Percentiles rank a stretch among this genome's conserved stretches.
These are phyloP conservation scores for Boechera stricta DNA, from an alignment of 345 rosid genomes.

Conservation along the genomic window DNA sequence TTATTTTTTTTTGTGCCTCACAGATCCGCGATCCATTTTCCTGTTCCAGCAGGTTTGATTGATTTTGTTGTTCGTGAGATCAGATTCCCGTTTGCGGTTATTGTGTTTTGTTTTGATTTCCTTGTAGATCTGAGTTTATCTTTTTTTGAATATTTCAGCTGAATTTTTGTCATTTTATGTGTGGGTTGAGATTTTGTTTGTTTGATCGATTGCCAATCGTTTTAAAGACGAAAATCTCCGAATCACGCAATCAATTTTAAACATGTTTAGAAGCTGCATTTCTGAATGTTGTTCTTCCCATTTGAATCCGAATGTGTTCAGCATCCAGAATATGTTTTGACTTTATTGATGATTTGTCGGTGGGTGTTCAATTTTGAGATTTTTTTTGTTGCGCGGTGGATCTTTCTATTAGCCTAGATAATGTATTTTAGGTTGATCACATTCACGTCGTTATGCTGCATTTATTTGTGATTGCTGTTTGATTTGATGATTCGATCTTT, in stretches of 20 bases:
- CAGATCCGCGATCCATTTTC: slow-evolving; percentile 32
- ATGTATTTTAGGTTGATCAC: slow-evolving; percentile 3
- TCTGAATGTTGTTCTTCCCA: not conserved
- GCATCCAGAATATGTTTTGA: not conserved
- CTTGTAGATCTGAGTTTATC: slow-evolving; percentile 4
- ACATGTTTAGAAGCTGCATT: slow-evolving; percentile 3
- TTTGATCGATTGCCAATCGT: slow-evolving; percentile 4
- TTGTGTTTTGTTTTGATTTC: not conserved
- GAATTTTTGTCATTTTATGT: not conserved
- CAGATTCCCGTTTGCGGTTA: not conserved
- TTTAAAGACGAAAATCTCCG: not conserved
- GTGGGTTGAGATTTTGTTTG: not conserved
- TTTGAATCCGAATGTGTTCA: not conserved
- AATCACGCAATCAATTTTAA: not conserved
- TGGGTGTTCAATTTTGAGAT: not conserved
- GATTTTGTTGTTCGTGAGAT: slow-evolving; percentile 22
- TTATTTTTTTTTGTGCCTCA: not conserved
- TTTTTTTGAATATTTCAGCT: slow-evolving; percentile 26
- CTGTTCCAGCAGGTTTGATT: slow-evolving; percentile 30
- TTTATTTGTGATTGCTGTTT: not conserved
- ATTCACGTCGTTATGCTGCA: not conserved
- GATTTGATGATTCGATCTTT: not conserved
- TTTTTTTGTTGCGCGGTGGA: not conserved
- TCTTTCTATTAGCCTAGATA: not conserved
- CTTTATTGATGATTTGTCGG: slow-evolving; percentile 2